phyloP scores from a whole-genome alignment of 2,329 filamentous ascomycete genomes.

The Graphium sp. region DNA sequence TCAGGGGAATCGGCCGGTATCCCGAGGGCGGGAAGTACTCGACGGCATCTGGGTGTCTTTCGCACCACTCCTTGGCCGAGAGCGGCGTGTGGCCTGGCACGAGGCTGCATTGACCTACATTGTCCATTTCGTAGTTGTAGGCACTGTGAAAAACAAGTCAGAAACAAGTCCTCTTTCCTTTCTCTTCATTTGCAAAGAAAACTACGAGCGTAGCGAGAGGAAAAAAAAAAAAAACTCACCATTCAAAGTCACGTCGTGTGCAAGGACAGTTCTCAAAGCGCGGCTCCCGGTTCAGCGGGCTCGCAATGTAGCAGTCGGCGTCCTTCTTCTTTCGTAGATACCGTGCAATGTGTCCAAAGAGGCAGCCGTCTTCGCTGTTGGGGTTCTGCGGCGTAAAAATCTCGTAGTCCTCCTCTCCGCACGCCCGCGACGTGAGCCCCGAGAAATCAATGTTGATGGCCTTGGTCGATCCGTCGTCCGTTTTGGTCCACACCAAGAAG shows the following conservation, averaged over 20 bases:
- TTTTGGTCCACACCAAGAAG: slow-evolving; percentile 75
- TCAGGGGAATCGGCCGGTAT: slow-evolving; percentile 78
- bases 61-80: slow-evolving; percentile 31
- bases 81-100: slow-evolving; percentile 55
- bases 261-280: slow-evolving; percentile 68
- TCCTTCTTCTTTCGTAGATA: slow-evolving; percentile 84
- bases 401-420: slow-evolving; percentile 59
- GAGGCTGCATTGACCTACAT: slow-evolving; percentile 59
- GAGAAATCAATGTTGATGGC: slow-evolving; percentile 83
- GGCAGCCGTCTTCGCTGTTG: slow-evolving; percentile 57
- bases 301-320: slow-evolving; percentile 66
- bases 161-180: too few species aligned
- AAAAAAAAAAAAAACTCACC: slow-evolving; percentile 34
- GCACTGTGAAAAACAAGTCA: slow-evolving; percentile 39
- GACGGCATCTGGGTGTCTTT: slow-evolving; percentile 45
- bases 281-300: slow-evolving; percentile 53
- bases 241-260: slow-evolving; percentile 78
- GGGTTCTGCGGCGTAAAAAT: slow-evolving; percentile 83
- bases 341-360: slow-evolving; percentile 80
- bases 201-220: slow-evolving; percentile 13
- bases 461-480: slow-evolving; percentile 37
- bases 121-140: slow-evolving; percentile 78
- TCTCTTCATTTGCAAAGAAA: too few species aligned
- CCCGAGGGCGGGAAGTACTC: slow-evolving; percentile 77
- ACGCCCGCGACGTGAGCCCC: slow-evolving; percentile 57